phyloP scores from a whole-genome alignment of 257 asterid species.

The Plectranthus barbatus region DNA sequence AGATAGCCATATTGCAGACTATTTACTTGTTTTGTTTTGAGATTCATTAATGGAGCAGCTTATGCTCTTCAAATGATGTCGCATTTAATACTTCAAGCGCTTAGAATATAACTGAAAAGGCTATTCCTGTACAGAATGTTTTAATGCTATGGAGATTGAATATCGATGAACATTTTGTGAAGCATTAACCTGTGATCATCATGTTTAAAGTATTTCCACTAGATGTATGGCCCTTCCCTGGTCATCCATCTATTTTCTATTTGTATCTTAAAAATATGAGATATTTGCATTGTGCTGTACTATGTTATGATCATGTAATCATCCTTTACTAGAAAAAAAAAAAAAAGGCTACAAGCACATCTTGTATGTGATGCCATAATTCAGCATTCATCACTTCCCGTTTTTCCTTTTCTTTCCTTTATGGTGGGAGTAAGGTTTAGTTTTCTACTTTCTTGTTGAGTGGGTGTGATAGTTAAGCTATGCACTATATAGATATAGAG shows the following conservation, averaged over 20 bases:
- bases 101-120: no score
- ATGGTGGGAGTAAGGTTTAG: not conserved
- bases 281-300: not conserved
- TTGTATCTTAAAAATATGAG: not conserved
- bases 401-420: not conserved
- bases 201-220: not conserved
- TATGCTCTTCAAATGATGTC: not conserved
- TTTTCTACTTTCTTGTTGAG: not conserved
- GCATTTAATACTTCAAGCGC: not conserved
- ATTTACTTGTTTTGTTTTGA: no score
- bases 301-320: not conserved
- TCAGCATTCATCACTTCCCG: not conserved
- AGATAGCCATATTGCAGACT: not conserved
- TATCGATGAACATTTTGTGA: not conserved
- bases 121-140: no score
- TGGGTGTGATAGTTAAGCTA: not conserved
- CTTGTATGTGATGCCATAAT: not conserved
- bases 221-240: not conserved
- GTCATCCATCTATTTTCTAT: not conserved
- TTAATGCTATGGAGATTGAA: not conserved
- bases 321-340: not conserved
- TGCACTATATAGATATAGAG: not conserved
- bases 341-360: not conserved
- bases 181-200: not conserved
- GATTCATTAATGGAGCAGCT: no score